Percentiles rank a stretch among this genome's conserved stretches.
These are phyloP conservation scores for Gracilaria gracilis DNA, from an alignment of 23 red algal genomes.

Conservation along the genomic window DNA sequence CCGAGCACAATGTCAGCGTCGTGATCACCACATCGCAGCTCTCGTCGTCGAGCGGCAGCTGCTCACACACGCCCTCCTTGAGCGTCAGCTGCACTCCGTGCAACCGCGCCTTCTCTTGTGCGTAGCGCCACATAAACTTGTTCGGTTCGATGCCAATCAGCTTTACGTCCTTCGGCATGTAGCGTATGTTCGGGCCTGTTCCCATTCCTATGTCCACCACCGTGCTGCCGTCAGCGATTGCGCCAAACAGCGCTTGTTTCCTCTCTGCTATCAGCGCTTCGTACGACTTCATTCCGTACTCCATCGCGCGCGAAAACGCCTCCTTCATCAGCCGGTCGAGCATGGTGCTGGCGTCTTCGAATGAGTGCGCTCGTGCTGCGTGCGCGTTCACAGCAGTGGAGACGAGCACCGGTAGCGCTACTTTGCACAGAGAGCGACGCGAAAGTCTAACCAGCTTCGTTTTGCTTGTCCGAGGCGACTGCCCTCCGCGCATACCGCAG, in stretches of 20 bases:
- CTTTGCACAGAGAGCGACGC: background rate
- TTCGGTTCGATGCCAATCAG: conserved; percentile 79
- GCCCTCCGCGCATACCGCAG: background rate
- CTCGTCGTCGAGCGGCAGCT: conserved; percentile 34
- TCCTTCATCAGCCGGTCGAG: background rate
- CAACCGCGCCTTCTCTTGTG: background rate
- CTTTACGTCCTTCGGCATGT: conserved; percentile 35
- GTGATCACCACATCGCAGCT: conserved; percentile 66
- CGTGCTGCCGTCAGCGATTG: background rate
- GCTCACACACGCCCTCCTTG: conserved; percentile 12
- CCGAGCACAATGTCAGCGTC: conserved; percentile 78
- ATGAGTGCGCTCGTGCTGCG: background rate
- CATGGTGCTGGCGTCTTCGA: background rate
- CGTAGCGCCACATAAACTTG: conserved; percentile 67
- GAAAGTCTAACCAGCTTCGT: background rate
- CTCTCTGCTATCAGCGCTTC: conserved; percentile 48
- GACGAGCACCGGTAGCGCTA: background rate
- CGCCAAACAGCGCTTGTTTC: conserved; percentile 57
- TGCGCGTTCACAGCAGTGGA: background rate
- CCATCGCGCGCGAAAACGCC: conserved; percentile 73
- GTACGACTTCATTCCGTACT: conserved; percentile 67
- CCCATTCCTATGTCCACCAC: conserved; percentile 79
- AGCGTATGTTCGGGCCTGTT: conserved; percentile 76
- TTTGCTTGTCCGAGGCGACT: background rate
- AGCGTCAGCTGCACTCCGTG: conserved; percentile 19